Evolutionary conservation across 2,329 filamentous ascomycete species (phyloP).

Genomic region (Exophiala spinifera): DNA sequence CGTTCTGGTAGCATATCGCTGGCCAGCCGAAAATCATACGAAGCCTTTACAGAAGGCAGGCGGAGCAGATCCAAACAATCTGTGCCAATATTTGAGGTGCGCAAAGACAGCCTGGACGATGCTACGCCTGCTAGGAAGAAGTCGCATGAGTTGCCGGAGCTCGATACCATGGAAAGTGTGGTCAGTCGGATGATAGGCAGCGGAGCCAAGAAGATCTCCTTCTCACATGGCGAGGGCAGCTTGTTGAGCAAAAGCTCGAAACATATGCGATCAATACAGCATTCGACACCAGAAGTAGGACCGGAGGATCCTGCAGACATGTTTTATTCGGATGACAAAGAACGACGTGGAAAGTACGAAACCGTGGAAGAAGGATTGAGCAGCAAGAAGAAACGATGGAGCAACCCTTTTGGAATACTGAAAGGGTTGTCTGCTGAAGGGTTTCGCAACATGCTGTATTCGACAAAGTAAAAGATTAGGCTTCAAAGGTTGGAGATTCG

Average conservation of each 20-base stretch:
- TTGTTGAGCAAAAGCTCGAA: slow-evolving; percentile 4
- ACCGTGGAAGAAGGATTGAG: slow-evolving; percentile 15
- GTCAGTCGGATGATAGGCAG: slow-evolving; percentile 29
- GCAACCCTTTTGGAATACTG: slow-evolving; percentile 30
- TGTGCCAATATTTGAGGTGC: slow-evolving; percentile 23
- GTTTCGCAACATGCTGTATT: slow-evolving; percentile 28
- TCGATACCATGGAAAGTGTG: slow-evolving; percentile 29
- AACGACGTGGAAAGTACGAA: slow-evolving; percentile 13
- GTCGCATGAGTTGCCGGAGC: slow-evolving; percentile 23
- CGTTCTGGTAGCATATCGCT: slow-evolving; percentile 60
- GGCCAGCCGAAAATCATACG: slow-evolving; percentile 30
- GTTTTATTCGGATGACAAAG: slow-evolving; percentile 19
- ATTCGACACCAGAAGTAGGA: slow-evolving; percentile 5
- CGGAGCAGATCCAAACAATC: slow-evolving; percentile 17
- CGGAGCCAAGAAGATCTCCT: slow-evolving; percentile 10
- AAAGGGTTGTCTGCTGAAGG: slow-evolving; percentile 28
- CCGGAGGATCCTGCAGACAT: slow-evolving; percentile 26
- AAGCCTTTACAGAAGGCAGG: slow-evolving; percentile 19
- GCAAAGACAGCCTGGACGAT: slow-evolving; percentile 25
- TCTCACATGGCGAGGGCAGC: slow-evolving; percentile 5
- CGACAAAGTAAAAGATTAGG: slow-evolving; percentile 20
- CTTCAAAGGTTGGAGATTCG: not conserved
- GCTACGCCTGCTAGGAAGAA: slow-evolving; percentile 9
- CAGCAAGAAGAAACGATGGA: slow-evolving; percentile 29
- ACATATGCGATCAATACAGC: slow-evolving; percentile 7